Evolutionary conservation across 495 filamentous ascomycete genomes (phyloP), one percentile per base, ranked within the genome.

Genomic region (Cercophora sp.): DNA sequence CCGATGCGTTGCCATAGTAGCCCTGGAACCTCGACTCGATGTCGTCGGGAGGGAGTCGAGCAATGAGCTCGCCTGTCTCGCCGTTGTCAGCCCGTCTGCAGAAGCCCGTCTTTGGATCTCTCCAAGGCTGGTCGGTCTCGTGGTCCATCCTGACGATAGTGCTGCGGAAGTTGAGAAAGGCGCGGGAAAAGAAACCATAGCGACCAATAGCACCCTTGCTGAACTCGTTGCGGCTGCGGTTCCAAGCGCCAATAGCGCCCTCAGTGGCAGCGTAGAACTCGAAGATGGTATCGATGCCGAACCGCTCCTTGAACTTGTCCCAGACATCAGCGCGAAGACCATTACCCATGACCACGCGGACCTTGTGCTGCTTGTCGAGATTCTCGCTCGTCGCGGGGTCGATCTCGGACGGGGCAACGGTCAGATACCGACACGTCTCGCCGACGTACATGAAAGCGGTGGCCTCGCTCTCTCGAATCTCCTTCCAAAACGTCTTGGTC

Each of bases 241-340:
- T 96, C 81, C 83, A 95, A 2, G 79, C 67, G 8, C 77, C 90
- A 0, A 72, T 61, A 2, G 83, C 72, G 8, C 85, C 89, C 68
- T 98, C 93, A 0, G 93, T 96, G 0, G 91, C 79, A 15, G 85
- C 83, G 66, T 96, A 98, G 68, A 98, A 92, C 64, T 98, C 93
- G 35, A 76, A 83, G 46, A 98, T 82, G 1, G 79, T 83, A 2
- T 83, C 73, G 51, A 98, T 86, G 27, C 80, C 83, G 69, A 96
- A 98, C 44, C 93, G 88, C 27, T 86, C 77, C 65, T 91, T 88
- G 69, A 98, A 93, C 5, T 70, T 71, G 13, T 86, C 79, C 93
- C 93, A 98, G 22, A 97, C 83, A 58, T 98, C 93, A 0, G 91
- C 89, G 0, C 93, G 83, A 25, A 98, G 72, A 4, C 93, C 93